Evolutionary conservation across 2,329 filamentous ascomycete genomes (phyloP), one percentile per base, ranked within the genome.

Genomic region (Aspergillus novoparasiticus): DNA sequence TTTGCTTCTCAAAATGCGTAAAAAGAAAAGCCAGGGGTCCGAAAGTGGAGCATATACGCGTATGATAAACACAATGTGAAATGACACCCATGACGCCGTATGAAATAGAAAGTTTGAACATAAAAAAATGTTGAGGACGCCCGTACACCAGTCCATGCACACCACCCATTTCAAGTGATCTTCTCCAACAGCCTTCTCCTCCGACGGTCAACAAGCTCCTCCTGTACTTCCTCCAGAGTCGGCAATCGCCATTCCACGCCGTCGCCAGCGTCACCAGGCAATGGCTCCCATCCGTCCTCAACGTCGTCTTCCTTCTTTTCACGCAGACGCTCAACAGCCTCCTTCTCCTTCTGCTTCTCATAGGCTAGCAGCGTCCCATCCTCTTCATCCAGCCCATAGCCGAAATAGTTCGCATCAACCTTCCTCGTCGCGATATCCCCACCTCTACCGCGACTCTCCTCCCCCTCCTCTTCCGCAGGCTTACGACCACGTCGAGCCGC

Each of bases 331-430:
- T 93, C 89, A 64, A 87, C 84, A 0, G 93, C 93, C 76, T 96
- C 91, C 68, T 88, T 86, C 83, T 98, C 95, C 81, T 93, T 95
- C 73, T 87, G 83, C 53, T 82, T 85, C 83, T 99, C 95, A 76
- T 96, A 97, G 58, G 83, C 87, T 66, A 97, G 76, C 73, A 98
- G 76, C 53, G 85, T 87, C 0, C 90, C 92, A 76, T 97, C 93
- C 78, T 98, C 95, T 78, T 98, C 94, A 70, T 94, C 92, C 9
- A 94, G 85, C 65, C 93, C 94, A 78, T 96, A 99, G 46, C 95
- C 95, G 77, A 97, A 99, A 79, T 99, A 99, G 36, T 89, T 90
- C 14, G 95, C 95, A 79, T 99, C 93, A 10, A 99, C 94, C 70
- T 89, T 87, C 79, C 87, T 89, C 60, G 82, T 79, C 64, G 80